These are phyloP conservation scores for Sphagnum magellanicum DNA, from an alignment of 228 moss, liverwort and hornwort genomes.

Conservation along the genomic window DNA sequence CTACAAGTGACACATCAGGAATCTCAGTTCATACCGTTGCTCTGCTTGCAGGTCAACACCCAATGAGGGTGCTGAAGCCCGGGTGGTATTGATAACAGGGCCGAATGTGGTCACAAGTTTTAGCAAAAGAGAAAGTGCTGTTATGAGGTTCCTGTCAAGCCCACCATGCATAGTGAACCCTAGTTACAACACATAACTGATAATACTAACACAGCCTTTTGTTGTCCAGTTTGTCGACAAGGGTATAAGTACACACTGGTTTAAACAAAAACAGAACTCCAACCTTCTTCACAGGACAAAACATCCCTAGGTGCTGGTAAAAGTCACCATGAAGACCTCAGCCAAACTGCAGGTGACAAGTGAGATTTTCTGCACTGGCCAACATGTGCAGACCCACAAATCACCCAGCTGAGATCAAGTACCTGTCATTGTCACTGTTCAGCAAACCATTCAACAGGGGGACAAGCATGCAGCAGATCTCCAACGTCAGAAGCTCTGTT, in stretches of 20 bases:
- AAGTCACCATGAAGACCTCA: no score
- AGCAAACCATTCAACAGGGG: conserved; percentile 72
- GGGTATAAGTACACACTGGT: no score
- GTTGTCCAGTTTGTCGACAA: no score
- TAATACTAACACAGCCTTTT: no score
- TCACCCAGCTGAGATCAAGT: neutral
- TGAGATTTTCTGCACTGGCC: no score
- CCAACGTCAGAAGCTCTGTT: conserved; percentile 63
- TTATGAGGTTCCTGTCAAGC: conserved; percentile 50
- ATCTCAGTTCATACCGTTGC: conserved; percentile 43
- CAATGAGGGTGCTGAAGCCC: conserved; percentile 60
- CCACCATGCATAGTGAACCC: neutral
- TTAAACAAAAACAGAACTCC: no score
- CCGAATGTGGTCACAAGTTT: conserved; percentile 81
- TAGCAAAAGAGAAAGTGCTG: conserved; percentile 59
- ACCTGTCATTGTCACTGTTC: conserved; percentile 80
- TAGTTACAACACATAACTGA: no score
- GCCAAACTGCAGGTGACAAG: no score
- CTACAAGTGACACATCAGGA: neutral
- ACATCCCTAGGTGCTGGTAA: no score
- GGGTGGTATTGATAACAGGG: conserved; percentile 67
- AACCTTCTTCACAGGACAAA: no score
- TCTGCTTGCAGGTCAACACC: conserved; percentile 80
- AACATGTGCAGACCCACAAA: no score
- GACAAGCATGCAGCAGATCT: conserved; percentile 69